Base-by-base conservation (phyloP, 1,284 basidiomycete species). In the Nidula niveotomentosa region DNA sequence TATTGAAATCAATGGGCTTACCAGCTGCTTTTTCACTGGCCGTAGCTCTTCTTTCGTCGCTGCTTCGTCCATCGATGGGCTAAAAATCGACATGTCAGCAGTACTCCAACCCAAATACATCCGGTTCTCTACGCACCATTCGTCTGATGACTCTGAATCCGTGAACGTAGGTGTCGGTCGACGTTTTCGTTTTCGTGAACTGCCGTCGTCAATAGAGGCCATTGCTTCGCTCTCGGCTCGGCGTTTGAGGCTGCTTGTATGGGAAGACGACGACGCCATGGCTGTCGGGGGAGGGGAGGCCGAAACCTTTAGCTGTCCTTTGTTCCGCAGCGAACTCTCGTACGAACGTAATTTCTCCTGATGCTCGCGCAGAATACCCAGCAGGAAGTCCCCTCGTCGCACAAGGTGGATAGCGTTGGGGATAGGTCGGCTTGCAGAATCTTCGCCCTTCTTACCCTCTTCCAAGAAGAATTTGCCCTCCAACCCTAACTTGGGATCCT, bases 401-500 rank as follows among this genome's bases (percentile, higher is more conserved):
- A 98, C 96, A 44, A 99, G 89, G 72, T 99, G 97, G 57, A 99
- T 96, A 17, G 95, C 93, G 62, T 94, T 96, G 13, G 96, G 96
- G 62, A 96, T 96, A 7, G 90, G 91, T 64, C 90, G 85, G 61
- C 82, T 88, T 17, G 89, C 80, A 41, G 88, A 74, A 64, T 92
- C 86, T 76, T 93, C 85, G 51, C 86, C 86, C 72, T 96, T 96
- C 73, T 96, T 96, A 65, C 89, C 92, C 69, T 98, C 96, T 67
- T 98, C 97, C 46, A 99, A 81, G 85, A 98, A 99, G 76, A 99
- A 96, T 69, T 96, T 97, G 70, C 91, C 94, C 2, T 88, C 82
- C 15, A 99, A 81, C 3, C 87, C 86, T 2, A 99, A 85, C 53
- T 86, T 84, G 2, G 85, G 73, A 69, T 99, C 97, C 67, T 93